Evolutionary conservation across 805 yeast species (phyloP).

Genomic region (Candida tibetensis): DNA sequence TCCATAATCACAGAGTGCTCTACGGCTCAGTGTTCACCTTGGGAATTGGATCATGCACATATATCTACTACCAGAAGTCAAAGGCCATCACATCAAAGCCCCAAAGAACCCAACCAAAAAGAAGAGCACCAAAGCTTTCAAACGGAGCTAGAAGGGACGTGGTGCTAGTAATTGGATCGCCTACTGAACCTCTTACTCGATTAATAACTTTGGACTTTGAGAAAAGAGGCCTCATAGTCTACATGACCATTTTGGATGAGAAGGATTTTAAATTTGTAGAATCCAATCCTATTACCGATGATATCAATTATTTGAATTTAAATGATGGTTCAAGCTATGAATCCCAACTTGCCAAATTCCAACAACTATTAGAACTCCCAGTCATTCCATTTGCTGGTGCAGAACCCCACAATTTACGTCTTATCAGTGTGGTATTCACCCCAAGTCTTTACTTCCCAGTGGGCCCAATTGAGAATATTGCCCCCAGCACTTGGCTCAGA

Average conservation of each 20-base stretch:
- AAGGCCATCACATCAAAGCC: not conserved
- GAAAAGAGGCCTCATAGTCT: conserved; percentile 76
- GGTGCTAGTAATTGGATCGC: conserved; percentile 71
- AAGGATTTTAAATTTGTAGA: conserved; percentile 52
- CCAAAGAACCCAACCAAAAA: conserved; percentile 16
- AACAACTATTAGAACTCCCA: conserved; percentile 47
- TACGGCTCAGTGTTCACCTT: conserved; percentile 19
- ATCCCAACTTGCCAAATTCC: conserved; percentile 48
- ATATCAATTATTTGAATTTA: conserved; percentile 63
- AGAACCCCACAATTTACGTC: conserved; percentile 49
- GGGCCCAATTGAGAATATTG: conserved; percentile 63
- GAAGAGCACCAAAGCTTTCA: conserved; percentile 60
- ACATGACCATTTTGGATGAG: conserved; percentile 67
- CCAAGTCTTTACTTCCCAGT: conserved; percentile 69
- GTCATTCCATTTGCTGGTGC: conserved; percentile 61
- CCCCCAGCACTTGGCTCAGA: conserved; percentile 50
- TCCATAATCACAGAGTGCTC: conserved; percentile 4
- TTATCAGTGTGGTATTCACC: conserved; percentile 65
- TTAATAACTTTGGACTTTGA: conserved; percentile 72
- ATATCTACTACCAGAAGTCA: conserved; percentile 7
- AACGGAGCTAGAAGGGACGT: conserved; percentile 78
- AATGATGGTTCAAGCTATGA: conserved; percentile 45
- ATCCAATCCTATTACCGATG: conserved; percentile 58
- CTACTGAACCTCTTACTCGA: conserved; percentile 69
- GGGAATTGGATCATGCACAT: conserved; percentile 24